Percentiles rank a stretch among this genome's conserved stretches.
Conservation (phyloP, 2,329 filamentous ascomycete genomes). For the Colletotrichum eremochloae region DNA sequence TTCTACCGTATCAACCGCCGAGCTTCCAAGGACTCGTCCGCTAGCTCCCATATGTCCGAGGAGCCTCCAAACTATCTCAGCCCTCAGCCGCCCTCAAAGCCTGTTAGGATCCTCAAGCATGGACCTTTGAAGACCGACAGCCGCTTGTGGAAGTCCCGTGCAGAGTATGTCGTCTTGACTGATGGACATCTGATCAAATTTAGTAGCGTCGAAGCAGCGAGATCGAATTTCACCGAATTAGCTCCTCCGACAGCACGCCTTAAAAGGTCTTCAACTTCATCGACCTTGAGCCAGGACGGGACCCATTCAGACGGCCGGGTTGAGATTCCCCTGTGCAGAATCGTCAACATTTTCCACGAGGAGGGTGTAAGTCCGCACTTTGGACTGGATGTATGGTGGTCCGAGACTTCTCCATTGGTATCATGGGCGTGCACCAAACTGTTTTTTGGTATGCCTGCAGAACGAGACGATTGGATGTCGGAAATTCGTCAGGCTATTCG, state of each 20-base stretch:
- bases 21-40: slow-evolving; percentile 54
- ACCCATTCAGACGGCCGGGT: slow-evolving; percentile 56
- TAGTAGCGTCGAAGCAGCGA: slow-evolving; percentile 61
- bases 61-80: slow-evolving; percentile 36
- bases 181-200: slow-evolving; percentile 65
- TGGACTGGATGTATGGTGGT: slow-evolving; percentile 71
- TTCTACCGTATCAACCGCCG: slow-evolving; percentile 58
- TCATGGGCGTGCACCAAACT: slow-evolving; percentile 63
- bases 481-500: slow-evolving; percentile 60
- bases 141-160: slow-evolving; percentile 62
- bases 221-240: slow-evolving; percentile 62
- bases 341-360: slow-evolving; percentile 66
- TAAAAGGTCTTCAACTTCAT: slow-evolving; percentile 46
- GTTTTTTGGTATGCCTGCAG: slow-evolving; percentile 62
- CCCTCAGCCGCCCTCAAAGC: slow-evolving; percentile 49
- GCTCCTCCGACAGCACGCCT: slow-evolving; percentile 43
- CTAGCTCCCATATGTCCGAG: slow-evolving; percentile 45
- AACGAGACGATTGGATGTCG: slow-evolving; percentile 64
- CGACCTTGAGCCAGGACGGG: slow-evolving; percentile 47
- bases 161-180: slow-evolving; percentile 66
- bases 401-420: slow-evolving; percentile 57
- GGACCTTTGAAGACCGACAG: slow-evolving; percentile 64
- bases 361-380: slow-evolving; percentile 64
- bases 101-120: slow-evolving; percentile 59
- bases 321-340: slow-evolving; percentile 62